These are phyloP conservation scores for Pythium apleroticum DNA, from an alignment of 352 stramenopile species.

Conservation along the genomic window DNA sequence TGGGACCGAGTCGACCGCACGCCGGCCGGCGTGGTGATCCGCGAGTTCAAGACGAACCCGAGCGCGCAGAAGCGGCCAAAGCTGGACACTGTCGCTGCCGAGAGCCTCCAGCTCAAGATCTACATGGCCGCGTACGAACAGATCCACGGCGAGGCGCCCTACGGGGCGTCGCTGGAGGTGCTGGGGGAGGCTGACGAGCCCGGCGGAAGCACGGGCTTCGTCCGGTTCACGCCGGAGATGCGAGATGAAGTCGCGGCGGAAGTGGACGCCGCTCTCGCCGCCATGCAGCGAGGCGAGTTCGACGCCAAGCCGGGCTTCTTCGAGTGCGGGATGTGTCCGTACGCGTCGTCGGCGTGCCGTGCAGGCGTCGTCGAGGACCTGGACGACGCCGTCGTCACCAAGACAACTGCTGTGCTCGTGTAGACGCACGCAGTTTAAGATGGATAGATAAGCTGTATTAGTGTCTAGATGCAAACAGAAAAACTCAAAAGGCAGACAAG, in stretches of 20 bases:
- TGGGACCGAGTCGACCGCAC: slow-evolving; percentile 75
- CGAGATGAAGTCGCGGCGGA: slow-evolving; percentile 34
- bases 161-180: slow-evolving; percentile 59
- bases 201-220: slow-evolving; percentile 34
- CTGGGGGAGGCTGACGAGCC: slow-evolving; percentile 33
- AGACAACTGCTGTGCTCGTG: too few relatives aligned
- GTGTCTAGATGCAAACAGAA: background rate
- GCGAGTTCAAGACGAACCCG: slow-evolving; percentile 87
- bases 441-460: slow-evolving; percentile 1
- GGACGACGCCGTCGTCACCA: background rate
- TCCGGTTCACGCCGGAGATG: slow-evolving; percentile 36
- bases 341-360: slow-evolving; percentile 55
- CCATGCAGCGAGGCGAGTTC: slow-evolving; percentile 54
- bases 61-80: slow-evolving; percentile 42
- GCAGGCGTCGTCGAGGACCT: slow-evolving; percentile 21
- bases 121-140: slow-evolving; percentile 78
- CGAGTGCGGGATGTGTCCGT: slow-evolving; percentile 74
- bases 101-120: slow-evolving; percentile 83
- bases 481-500: too few relatives aligned
- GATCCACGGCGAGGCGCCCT: slow-evolving; percentile 52
- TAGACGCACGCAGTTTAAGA: background rate
- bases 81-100: slow-evolving; percentile 44
- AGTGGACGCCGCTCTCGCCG: slow-evolving; percentile 31
- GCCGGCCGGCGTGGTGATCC: slow-evolving; percentile 43
- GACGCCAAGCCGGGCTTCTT: slow-evolving; percentile 52